Base-by-base conservation (phyloP, 2,329 filamentous ascomycete species). In the Shiraia bambusicola region DNA sequence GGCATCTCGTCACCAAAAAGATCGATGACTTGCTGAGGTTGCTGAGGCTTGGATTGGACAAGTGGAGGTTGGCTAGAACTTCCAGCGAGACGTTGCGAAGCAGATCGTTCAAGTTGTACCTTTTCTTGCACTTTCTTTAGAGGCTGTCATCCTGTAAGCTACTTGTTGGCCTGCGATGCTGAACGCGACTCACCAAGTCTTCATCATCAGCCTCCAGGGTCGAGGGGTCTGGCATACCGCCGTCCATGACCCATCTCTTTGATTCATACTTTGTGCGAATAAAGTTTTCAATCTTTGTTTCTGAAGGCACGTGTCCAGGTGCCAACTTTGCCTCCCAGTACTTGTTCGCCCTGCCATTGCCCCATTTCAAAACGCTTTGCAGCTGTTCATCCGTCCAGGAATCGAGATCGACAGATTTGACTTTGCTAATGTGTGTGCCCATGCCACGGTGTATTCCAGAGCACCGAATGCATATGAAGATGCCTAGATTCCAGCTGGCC, bases 181-280 rank as follows among this genome's bases (percentile, higher is more conserved):
- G 9, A 49, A 79, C 64, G 4, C 77, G 12, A 86, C 83, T 60
- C 60, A 81, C 78, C 63, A 83, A 74, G 67, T 97, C 90, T 60
- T 96, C 92, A 39, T 83, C 90, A 12, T 89, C 87, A 11, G 75
- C 82, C 65, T 94, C 89, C 37, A 98, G 72, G 2, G 87, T 88
- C 3, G 88, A 79, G n/a, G 94, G 93, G 66, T 97, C 90, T 4
- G 94, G 94, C 65, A 94, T 92, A 4, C 83, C 84, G 1, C 93
- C 93, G 47, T 98, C 93, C 91, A 97, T 97, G n/a, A 90, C 87
- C 93, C 93, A 98, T 73, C 94, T 81, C 80, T 95, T 97, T 39
- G 93, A 87, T 69, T 98, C 93, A 71, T 98, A 98, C 72, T 98
- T 98, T 42, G 94, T 98, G 55, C 93, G 84, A 61, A 98, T 97